These are phyloP conservation scores for Sporothrix luriei DNA, from an alignment of 2,329 filamentous ascomycete species.

Conservation along the genomic window DNA sequence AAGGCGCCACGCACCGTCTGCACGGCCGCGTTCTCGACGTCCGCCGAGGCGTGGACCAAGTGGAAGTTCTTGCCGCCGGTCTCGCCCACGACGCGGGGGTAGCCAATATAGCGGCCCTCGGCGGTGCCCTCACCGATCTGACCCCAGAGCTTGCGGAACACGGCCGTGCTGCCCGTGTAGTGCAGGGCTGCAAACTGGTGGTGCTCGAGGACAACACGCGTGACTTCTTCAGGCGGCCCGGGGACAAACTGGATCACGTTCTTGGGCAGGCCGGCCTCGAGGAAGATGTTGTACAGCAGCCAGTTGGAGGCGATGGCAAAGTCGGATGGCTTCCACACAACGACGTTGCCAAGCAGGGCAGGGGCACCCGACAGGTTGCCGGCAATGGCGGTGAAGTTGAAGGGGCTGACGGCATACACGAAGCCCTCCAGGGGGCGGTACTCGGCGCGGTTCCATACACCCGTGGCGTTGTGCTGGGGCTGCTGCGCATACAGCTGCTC, in stretches of 20 bases:
- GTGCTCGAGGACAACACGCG: constrained; percentile 73
- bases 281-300: constrained; percentile 84
- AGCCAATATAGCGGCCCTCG: constrained; percentile 78
- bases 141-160: constrained; percentile 87
- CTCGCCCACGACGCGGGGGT: constrained; percentile 59
- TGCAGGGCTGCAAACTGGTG: constrained; percentile 86
- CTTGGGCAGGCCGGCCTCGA: constrained; percentile 85
- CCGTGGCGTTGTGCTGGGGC: constrained; percentile 77
- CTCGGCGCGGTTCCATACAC: constrained; percentile 90
- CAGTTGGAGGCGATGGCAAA: constrained; percentile 87
- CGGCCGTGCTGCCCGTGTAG: constrained; percentile 89
- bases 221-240: constrained; percentile 82
- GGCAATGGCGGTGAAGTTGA: constrained; percentile 96
- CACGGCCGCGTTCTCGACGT: constrained; percentile 50
- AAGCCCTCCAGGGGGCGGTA: constrained; percentile 91
- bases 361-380: constrained; percentile 83
- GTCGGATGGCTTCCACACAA: constrained; percentile 96
- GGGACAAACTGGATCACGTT: constrained; percentile 94
- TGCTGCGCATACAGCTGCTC: constrained; percentile 89
- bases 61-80: constrained; percentile 59
- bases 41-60: constrained; percentile 51
- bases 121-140: constrained; percentile 81
- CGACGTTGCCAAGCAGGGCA: constrained; percentile 89
- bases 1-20: constrained; percentile 54
- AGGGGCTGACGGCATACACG: constrained; percentile 90